Conservation (phyloP, 2,329 filamentous ascomycete genomes). For the Apiospora sp. region DNA sequence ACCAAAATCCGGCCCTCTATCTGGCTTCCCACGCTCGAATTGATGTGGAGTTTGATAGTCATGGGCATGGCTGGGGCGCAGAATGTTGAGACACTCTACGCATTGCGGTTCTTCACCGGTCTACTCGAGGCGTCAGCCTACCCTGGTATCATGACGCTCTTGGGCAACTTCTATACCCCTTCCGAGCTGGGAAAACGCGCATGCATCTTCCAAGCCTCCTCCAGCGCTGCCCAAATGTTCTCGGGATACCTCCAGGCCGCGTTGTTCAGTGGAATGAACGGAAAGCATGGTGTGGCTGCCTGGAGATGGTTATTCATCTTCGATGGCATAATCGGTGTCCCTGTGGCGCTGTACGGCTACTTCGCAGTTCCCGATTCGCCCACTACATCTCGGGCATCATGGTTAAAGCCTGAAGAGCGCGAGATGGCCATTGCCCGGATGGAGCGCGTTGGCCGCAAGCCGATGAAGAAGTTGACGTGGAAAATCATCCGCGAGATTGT, state of each 20-base stretch:
- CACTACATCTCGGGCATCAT: slow-evolving; percentile 38
- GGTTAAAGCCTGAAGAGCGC: slow-evolving; percentile 33
- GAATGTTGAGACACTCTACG: slow-evolving; percentile 47
- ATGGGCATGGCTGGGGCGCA: slow-evolving; percentile 38
- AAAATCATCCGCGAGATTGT: slow-evolving; percentile 40
- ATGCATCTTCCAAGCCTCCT: slow-evolving; percentile 50
- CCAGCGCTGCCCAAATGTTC: slow-evolving; percentile 49
- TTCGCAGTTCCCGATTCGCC: slow-evolving; percentile 41
- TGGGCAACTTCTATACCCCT: slow-evolving; percentile 55
- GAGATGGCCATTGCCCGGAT: slow-evolving; percentile 38
- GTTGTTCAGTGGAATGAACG: slow-evolving; percentile 48
- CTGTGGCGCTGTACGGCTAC: slow-evolving; percentile 42
- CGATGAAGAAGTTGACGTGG: slow-evolving; percentile 42
- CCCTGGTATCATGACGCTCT: slow-evolving; percentile 47
- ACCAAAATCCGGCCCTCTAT: not conserved
- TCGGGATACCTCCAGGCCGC: slow-evolving; percentile 52
- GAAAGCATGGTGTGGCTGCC: slow-evolving; percentile 45
- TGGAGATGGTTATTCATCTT: slow-evolving; percentile 57
- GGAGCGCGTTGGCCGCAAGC: slow-evolving; percentile 36
- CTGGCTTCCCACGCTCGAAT: not conserved
- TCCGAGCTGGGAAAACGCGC: slow-evolving; percentile 52
- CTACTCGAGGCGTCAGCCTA: slow-evolving; percentile 49
- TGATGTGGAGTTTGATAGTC: not conserved
- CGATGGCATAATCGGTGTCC: slow-evolving; percentile 47
- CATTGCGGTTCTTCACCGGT: slow-evolving; percentile 54